phyloP scores from a whole-genome alignment of 2,329 filamentous ascomycete genomes.

The Exophiala bonariae region DNA sequence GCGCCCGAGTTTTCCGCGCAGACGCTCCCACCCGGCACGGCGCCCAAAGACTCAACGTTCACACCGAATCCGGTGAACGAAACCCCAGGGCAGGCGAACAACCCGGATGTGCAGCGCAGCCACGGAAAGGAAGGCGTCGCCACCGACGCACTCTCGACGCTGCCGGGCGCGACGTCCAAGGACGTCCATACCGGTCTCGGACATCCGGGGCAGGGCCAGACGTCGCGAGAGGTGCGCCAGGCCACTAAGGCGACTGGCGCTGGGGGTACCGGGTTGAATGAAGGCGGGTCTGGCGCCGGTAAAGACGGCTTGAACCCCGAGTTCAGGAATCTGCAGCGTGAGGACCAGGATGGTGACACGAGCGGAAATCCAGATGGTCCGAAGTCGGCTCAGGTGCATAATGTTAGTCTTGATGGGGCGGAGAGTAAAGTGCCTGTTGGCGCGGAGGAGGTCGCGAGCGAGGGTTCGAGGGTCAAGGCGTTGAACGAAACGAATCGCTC shows the following conservation, averaged over 20 bases:
- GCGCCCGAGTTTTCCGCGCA: conserved; percentile 66
- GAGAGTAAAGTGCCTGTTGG: conserved; percentile 17
- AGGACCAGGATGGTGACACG: conserved; percentile 12
- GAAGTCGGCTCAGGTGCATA: conserved; percentile 9
- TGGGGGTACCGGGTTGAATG: conserved; percentile 41
- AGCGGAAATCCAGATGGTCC: conserved; percentile 16
- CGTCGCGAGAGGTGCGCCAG: conserved; percentile 47
- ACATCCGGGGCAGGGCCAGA: conserved; percentile 52
- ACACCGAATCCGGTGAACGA: conserved; percentile 29
- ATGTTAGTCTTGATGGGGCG: conserved; percentile 16
- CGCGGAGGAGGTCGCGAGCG: conserved; percentile 15
- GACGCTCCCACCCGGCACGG: conserved; percentile 62
- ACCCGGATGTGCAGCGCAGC: conserved; percentile 37
- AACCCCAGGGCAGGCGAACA: conserved; percentile 41
- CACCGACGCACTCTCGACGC: conserved; percentile 46
- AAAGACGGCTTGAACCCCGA: conserved; percentile 14
- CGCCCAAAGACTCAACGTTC: conserved; percentile 52
- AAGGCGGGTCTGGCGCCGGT: conserved; percentile 14
- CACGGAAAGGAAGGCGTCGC: conserved; percentile 43
- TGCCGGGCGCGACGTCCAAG: conserved; percentile 53
- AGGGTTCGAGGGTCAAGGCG: conserved; percentile 9
- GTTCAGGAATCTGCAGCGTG: conserved; percentile 17
- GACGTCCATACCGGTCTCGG: conserved; percentile 57
- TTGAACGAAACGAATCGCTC: neutral
- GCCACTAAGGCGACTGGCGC: conserved; percentile 44